These are phyloP conservation scores for Effrenium voratum DNA, from an alignment of 73 alveolate genomes.

Conservation along the genomic window DNA sequence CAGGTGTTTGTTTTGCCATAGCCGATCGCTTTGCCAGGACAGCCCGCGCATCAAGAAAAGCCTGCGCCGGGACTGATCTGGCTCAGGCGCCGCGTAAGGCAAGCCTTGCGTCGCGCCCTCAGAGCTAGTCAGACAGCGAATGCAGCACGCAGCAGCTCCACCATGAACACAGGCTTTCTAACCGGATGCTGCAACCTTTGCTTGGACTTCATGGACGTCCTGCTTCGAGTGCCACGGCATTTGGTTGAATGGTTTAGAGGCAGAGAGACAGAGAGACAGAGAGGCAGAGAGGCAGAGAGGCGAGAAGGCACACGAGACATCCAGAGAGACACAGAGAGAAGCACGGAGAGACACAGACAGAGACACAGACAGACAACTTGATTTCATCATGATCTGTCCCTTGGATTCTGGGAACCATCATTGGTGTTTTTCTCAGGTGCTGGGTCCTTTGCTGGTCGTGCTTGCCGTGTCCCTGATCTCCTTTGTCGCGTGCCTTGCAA, in stretches of 20 bases:
- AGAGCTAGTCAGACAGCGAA: background rate
- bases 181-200: constrained; percentile 39
- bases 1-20: no score
- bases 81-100: constrained; percentile 33
- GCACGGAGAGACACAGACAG: no score
- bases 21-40: no score
- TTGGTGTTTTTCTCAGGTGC: background rate
- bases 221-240: constrained; percentile 33
- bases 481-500: constrained; percentile 37
- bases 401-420: background rate
- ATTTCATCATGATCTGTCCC: background rate
- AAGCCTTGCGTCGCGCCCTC: background rate
- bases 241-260: no score
- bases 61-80: constrained; percentile 25
- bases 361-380: background rate
- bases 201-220: constrained; percentile 71
- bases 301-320: background rate
- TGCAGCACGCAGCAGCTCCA: background rate
- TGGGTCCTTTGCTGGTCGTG: constrained; percentile 71
- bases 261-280: no score
- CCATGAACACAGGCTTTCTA: background rate
- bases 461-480: constrained; percentile 38
- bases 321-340: background rate
- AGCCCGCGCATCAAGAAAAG: no score
- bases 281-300: background rate